These are phyloP conservation scores for Pachysandra terminalis DNA, from an alignment of 164 flowering plant species.

Conservation along the genomic window DNA sequence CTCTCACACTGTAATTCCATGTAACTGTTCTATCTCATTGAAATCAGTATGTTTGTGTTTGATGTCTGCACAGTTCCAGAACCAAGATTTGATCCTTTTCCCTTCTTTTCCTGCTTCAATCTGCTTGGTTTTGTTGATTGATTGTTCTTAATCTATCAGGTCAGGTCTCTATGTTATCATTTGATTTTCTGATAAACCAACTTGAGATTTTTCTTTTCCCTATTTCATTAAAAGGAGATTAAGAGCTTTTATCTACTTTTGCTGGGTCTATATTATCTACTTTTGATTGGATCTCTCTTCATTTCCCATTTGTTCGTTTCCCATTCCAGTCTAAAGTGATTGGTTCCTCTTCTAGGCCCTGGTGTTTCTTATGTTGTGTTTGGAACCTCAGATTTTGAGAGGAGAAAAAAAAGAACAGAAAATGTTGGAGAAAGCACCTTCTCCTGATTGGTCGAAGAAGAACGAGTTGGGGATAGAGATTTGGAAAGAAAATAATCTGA, in stretches of 20 bases:
- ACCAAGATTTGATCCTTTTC: not conserved
- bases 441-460: no score
- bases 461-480: no score
- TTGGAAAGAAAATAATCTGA: no score
- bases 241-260: conserved; percentile 10
- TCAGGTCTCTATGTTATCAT: not conserved
- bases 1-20: conserved; percentile 18
- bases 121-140: not conserved
- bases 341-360: conserved; percentile 17
- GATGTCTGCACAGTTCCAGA: not conserved
- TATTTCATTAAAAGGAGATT: not conserved
- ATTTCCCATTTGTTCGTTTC: conserved; percentile 20
- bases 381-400: no score
- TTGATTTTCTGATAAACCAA: not conserved
- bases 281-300: conserved; percentile 23
- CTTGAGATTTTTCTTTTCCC: not conserved
- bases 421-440: no score
- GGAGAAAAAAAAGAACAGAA: no score
- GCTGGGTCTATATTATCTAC: conserved; percentile 19
- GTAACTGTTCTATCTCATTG: conserved; percentile 14
- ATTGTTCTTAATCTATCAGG: not conserved
- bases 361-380: no score
- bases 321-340: conserved; percentile 28
- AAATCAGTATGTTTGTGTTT: conserved; percentile 11
- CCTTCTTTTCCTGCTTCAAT: not conserved